These are phyloP conservation scores for Phyllosticta citrichinensis DNA, from an alignment of 2,329 filamentous ascomycete genomes.

Conservation along the genomic window DNA sequence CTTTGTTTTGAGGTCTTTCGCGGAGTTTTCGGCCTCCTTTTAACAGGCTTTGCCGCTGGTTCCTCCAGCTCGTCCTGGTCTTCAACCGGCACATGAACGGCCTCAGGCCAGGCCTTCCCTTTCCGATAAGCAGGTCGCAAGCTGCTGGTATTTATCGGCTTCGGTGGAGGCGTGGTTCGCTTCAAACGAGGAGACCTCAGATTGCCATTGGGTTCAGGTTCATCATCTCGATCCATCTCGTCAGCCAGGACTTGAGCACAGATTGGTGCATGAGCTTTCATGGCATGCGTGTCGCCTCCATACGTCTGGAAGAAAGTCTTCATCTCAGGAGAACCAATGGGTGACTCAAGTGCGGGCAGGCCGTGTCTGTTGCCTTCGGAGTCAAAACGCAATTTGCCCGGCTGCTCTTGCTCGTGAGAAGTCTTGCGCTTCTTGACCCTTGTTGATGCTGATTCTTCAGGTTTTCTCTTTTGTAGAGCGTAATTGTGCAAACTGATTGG, in stretches of 20 bases:
- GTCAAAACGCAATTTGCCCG: neutral
- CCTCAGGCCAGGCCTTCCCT: neutral
- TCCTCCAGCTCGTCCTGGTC: neutral
- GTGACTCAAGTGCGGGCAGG: neutral
- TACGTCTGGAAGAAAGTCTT: neutral
- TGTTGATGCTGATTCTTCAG: neutral
- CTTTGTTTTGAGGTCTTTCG: neutral
- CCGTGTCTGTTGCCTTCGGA: neutral
- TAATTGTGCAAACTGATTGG: too few species aligned
- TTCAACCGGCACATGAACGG: neutral
- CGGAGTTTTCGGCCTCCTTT: neutral
- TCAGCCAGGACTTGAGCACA: neutral
- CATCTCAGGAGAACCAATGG: neutral
- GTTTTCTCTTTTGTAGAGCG: neutral
- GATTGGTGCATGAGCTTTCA: neutral
- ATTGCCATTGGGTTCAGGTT: neutral
- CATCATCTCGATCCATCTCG: neutral
- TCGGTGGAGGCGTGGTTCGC: neutral
- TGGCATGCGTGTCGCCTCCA: neutral
- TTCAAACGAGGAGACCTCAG: neutral
- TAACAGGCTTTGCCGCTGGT: neutral
- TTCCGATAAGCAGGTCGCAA: neutral
- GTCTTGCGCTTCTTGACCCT: neutral
- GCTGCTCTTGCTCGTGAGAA: neutral
- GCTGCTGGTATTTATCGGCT: neutral